Evolutionary conservation across 225 moss, liverwort and hornwort species (phyloP).

Genomic region (Bryum argenteum): DNA sequence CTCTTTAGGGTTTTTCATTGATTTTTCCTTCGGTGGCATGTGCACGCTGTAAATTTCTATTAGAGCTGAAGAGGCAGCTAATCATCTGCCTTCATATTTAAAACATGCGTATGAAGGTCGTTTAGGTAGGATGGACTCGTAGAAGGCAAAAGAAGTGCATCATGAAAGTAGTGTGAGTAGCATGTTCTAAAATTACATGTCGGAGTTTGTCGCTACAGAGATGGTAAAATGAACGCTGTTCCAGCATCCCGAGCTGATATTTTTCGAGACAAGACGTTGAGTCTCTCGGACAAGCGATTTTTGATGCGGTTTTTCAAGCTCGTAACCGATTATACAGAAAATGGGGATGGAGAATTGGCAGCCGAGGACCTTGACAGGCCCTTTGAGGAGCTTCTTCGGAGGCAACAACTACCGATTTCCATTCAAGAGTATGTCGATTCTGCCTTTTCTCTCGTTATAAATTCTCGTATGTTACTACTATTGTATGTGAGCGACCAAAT

Average conservation of each 20-base stretch:
- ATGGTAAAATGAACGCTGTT: slow-evolving; percentile 65
- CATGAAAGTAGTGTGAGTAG: background rate
- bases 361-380: slow-evolving; percentile 72
- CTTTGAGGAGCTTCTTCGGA: slow-evolving; percentile 80
- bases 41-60: background rate
- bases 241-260: slow-evolving; percentile 93
- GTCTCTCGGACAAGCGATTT: slow-evolving; percentile 85
- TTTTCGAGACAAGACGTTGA: slow-evolving; percentile 80
- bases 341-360: slow-evolving; percentile 52
- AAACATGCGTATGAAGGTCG: background rate
- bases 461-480: background rate
- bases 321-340: slow-evolving; percentile 70
- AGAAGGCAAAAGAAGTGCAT: background rate
- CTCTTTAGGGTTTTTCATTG: background rate
- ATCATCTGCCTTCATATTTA: background rate
- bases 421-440: slow-evolving; percentile 77
- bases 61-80: background rate
- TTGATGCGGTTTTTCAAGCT: slow-evolving; percentile 99
- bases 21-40: background rate
- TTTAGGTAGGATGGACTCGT: background rate
- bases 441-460: background rate
- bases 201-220: slow-evolving; percentile 38
- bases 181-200: slow-evolving; percentile 7
- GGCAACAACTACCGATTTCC: slow-evolving; percentile 72
- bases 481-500: background rate